Evolutionary conservation across 31 red algal species (phyloP), one percentile per base, ranked within the genome.

Genomic region (Endocladia muricata): DNA sequence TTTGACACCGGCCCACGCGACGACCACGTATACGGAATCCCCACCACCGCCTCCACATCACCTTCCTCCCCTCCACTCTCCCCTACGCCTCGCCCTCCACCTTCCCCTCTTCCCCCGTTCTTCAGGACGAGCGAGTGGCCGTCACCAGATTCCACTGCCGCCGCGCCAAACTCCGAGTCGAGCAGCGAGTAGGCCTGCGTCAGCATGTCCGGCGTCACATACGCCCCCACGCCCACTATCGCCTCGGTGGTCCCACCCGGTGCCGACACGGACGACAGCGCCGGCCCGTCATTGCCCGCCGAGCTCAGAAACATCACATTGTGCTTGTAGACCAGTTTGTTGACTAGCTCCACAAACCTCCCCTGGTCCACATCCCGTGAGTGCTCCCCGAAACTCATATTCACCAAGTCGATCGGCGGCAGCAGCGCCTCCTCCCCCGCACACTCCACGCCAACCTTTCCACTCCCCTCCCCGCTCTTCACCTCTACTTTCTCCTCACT

Each of bases 331-430:
- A 86, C 91, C n/a, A 94, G 78, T 26, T 52, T 70, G 34, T 78
- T 74, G 11, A 78, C 76, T n/a, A 88, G 51, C 13, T 38, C 51
- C 25, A 94, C 63, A 52, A 94, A 85, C 11, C 83, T 77, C 9
- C 91, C 91, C 37, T 42, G 43, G 58, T 94, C 65, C 28, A 70
- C 47, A 34, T 79, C 75, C 29, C 77, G 64, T n/a, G 83, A 70
- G 19, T 81, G 76, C 54, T 94, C 91, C 2, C 91, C 91, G 44
- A 82, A 94, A 44, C 75, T 81, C 83, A 94, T 87, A 70, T 94
- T 94, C 21, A 75, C 73, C 26, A 88, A 76, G 28, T 94, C 81
- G 44, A 85, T 68, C 19, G 51, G 67, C 28, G 84, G n/a, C n/a
- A n/a, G n/a, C n/a, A n/a, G n/a, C n/a, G n/a, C n/a, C n/a, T n/a